phyloP scores from a whole-genome alignment of 2,329 filamentous ascomycete species.

The Calonectria leucothoes region DNA sequence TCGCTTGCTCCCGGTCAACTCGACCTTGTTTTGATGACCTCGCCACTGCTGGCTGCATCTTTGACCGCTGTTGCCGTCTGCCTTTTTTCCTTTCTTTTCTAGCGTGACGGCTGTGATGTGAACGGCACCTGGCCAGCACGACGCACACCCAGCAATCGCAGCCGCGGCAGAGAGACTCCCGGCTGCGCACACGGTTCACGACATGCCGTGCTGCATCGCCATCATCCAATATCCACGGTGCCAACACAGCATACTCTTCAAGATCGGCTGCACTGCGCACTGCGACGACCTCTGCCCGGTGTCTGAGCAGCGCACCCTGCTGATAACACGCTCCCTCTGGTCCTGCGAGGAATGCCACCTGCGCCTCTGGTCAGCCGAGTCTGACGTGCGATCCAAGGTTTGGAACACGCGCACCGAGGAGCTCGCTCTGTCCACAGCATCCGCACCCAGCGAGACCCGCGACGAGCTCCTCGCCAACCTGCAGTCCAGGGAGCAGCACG shows the following conservation, averaged over 20 bases:
- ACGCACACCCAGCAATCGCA: background rate
- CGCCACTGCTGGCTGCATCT: background rate
- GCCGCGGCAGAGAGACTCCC: background rate
- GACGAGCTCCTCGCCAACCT: constrained; percentile 14
- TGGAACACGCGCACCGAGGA: constrained; percentile 20
- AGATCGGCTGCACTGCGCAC: constrained; percentile 41
- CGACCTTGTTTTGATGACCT: background rate
- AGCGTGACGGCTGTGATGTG: background rate
- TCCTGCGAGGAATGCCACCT: constrained; percentile 43
- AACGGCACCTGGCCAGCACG: background rate
- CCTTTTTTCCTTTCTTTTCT: background rate
- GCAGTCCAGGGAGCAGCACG: constrained; percentile 12
- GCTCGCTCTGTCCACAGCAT: background rate
- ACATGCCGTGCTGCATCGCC: constrained; percentile 46
- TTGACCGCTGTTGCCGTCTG: background rate
- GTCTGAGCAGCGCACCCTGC: constrained; percentile 30
- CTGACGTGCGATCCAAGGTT: constrained; percentile 12
- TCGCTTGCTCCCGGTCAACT: background rate
- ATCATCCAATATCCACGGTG: constrained; percentile 41
- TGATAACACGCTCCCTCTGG: constrained; percentile 41
- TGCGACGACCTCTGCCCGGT: constrained; percentile 40
- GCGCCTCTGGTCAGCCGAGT: constrained; percentile 3
- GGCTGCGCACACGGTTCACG: background rate
- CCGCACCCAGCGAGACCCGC: background rate
- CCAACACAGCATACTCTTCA: constrained; percentile 40